Conservation (phyloP, 768 basidiomycete genomes). For the Favolaschia claudopus region DNA sequence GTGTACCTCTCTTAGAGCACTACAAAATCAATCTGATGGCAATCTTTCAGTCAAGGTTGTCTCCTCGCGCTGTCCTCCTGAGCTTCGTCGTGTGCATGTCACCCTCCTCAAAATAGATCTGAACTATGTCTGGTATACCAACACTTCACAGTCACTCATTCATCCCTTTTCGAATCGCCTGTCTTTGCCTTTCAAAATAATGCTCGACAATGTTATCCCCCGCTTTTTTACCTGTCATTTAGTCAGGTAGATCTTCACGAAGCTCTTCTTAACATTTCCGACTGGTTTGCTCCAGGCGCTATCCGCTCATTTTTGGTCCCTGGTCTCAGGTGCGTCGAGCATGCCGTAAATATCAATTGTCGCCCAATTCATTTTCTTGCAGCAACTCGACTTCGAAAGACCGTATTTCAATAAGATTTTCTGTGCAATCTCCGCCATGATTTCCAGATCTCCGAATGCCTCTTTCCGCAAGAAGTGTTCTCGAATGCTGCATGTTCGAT, state of each 20-base stretch:
- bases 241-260: constrained; percentile 56
- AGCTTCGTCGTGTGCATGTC: constrained; percentile 43
- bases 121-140: constrained; percentile 44
- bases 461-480: constrained; percentile 54
- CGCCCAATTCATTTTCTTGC: constrained; percentile 7
- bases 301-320: constrained; percentile 79
- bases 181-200: constrained; percentile 60
- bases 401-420: constrained; percentile 56
- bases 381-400: constrained; percentile 69
- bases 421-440: constrained; percentile 57
- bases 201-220: constrained; percentile 59
- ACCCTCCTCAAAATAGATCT: constrained; percentile 46
- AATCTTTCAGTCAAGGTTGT: constrained; percentile 21
- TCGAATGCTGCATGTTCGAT: too few relatives aligned
- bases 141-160: constrained; percentile 23
- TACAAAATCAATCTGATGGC: constrained; percentile 10
- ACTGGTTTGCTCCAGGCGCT: constrained; percentile 55
- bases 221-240: constrained; percentile 67
- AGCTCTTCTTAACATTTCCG: constrained; percentile 21
- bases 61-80: constrained; percentile 35
- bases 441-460: constrained; percentile 57
- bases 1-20: constrained; percentile 39
- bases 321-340: constrained; percentile 61
- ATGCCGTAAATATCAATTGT: constrained; percentile 11
- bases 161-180: constrained; percentile 64